Percentiles rank a stretch among this genome's conserved stretches.
These are phyloP conservation scores for Pseudonitzschia multistriata DNA, from an alignment of 108 stramenopile genomes.

Conservation along the genomic window DNA sequence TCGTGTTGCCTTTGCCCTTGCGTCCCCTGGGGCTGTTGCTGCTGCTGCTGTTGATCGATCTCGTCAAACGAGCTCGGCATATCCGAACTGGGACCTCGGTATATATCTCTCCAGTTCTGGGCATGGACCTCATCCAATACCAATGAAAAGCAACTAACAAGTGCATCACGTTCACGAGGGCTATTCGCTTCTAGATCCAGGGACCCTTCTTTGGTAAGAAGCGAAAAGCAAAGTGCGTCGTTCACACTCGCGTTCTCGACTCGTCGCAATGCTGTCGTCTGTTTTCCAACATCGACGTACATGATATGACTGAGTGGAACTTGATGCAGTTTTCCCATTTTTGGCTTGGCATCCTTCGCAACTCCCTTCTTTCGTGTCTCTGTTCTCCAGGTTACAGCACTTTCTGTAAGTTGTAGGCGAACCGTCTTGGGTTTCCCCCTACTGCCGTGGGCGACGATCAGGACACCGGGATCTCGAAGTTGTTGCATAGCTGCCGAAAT, in stretches of 20 bases:
- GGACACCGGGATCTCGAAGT: conserved; percentile 72
- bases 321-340: conserved; percentile 83
- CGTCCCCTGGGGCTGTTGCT: conserved; percentile 11
- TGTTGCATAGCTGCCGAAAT: conserved; percentile 85
- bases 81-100: conserved; percentile 77
- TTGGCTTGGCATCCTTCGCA: conserved; percentile 43
- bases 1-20: conserved; percentile 12
- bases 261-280: conserved; percentile 78
- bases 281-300: conserved; percentile 89
- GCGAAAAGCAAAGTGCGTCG: conserved; percentile 76
- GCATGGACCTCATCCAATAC: conserved; percentile 89
- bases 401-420: conserved; percentile 72
- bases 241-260: conserved; percentile 79
- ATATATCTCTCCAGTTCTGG: conserved; percentile 88
- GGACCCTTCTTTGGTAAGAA: conserved; percentile 84
- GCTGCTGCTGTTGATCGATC: conserved; percentile 46
- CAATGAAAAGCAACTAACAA: conserved; percentile 77
- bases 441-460: conserved; percentile 80
- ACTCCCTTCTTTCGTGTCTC: conserved; percentile 71
- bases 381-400: conserved; percentile 80
- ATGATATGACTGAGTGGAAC: conserved; percentile 83
- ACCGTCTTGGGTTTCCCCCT: conserved; percentile 86
- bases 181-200: conserved; percentile 81
- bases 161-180: conserved; percentile 74
- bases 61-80: conserved; percentile 87